These are phyloP conservation scores for Coemansia sp. DNA, from an alignment of 371 early-diverging fungal genomes.

Conservation along the genomic window DNA sequence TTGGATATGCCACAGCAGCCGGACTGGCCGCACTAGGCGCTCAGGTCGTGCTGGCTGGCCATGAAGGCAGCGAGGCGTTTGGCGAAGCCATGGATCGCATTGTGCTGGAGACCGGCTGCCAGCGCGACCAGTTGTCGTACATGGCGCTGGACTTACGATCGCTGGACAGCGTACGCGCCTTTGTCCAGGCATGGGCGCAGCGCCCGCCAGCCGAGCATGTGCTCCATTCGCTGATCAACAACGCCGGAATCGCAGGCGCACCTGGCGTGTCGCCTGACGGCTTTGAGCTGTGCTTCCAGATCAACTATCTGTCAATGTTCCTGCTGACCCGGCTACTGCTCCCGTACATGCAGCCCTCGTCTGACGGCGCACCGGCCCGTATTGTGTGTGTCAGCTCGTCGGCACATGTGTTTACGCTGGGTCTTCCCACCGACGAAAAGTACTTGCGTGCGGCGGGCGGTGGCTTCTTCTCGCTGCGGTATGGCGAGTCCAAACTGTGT, in stretches of 20 bases:
- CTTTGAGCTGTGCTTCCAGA: constrained; percentile 58
- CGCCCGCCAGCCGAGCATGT: constrained; percentile 14
- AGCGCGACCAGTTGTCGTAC: constrained; percentile 51
- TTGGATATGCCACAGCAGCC: constrained; percentile 54
- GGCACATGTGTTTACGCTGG: constrained; percentile 49
- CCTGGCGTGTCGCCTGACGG: constrained; percentile 55
- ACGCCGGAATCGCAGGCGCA: constrained; percentile 57
- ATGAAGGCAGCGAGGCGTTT: constrained; percentile 44
- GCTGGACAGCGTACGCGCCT: constrained; percentile 48
- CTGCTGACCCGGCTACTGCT: constrained; percentile 53
- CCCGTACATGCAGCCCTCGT: constrained; percentile 19
- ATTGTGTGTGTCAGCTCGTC: constrained; percentile 53
- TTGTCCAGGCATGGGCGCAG: constrained; percentile 33
- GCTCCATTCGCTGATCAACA: constrained; percentile 59
- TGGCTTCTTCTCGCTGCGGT: constrained; percentile 51
- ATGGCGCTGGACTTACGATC: constrained; percentile 55
- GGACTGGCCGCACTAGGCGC: constrained; percentile 54
- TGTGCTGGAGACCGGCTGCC: constrained; percentile 36
- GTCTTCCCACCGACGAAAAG: constrained; percentile 44
- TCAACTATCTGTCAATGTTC: constrained; percentile 58
- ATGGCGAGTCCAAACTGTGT: constrained; percentile 52
- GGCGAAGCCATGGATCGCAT: constrained; percentile 44
- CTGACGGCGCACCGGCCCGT: constrained; percentile 24
- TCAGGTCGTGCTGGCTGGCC: constrained; percentile 51
- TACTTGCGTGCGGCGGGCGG: constrained; percentile 41